These are phyloP conservation scores for Lepidium campestre DNA, from an alignment of 441 rosid species.

Conservation along the genomic window DNA sequence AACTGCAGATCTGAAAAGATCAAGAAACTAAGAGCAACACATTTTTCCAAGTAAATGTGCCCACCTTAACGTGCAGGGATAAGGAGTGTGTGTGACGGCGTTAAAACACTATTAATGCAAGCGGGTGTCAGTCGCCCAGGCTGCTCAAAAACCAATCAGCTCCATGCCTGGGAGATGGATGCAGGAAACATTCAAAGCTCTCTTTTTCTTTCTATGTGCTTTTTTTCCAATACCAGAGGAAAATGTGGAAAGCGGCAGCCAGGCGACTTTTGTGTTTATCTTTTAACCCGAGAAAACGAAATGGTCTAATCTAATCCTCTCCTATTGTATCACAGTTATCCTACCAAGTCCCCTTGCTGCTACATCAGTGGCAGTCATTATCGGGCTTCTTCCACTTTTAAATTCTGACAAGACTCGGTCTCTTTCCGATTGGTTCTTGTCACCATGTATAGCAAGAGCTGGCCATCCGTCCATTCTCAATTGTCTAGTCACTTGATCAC, in stretches of 20 bases:
- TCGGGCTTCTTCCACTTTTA: constrained; percentile 89
- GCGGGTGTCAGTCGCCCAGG: constrained; percentile 76
- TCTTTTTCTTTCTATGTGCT: constrained; percentile 13
- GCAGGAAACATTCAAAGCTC: constrained; percentile 34
- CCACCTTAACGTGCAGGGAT: constrained; percentile 99
- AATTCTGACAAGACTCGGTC: constrained; percentile 96
- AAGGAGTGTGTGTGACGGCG: constrained; percentile 53
- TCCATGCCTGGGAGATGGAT: constrained; percentile 80
- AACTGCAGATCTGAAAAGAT: constrained; percentile 54
- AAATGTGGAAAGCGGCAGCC: constrained; percentile 53
- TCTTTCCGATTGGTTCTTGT: constrained; percentile 91
- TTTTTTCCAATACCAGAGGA: constrained; percentile 21
- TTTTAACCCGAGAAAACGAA: constrained; percentile 37
- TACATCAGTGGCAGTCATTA: constrained; percentile 99
- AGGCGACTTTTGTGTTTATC: constrained; percentile 57
- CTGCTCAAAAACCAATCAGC: constrained; percentile 82
- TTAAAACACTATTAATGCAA: constrained; percentile 35
- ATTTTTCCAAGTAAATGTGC: constrained; percentile 79
- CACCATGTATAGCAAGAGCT: constrained; percentile 95
- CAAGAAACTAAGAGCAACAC: constrained; percentile 70
- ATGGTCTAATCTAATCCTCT: constrained; percentile 43
- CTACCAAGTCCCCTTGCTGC: constrained; percentile 99
- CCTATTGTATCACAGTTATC: constrained; percentile 56
- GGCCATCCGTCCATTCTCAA: constrained; percentile 99
- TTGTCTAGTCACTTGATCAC: constrained; percentile 93